Conservation (phyloP, 2,329 filamentous ascomycete genomes). For the Fusarium globosum region DNA sequence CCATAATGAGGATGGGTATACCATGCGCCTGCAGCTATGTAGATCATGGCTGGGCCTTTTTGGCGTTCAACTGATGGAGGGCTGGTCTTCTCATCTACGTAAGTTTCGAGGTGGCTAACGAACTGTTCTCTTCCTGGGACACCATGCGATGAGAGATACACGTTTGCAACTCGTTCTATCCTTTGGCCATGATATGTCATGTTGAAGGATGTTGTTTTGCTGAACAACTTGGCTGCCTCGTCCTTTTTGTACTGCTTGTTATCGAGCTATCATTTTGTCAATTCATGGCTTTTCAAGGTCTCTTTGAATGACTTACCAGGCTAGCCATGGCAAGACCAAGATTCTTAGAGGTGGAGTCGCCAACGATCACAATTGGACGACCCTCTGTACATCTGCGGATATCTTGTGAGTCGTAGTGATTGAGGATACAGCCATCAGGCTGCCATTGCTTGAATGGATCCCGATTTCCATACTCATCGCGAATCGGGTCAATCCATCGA, state of each 20-base stretch:
- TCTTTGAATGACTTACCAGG: conserved; percentile 27
- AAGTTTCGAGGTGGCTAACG: background rate
- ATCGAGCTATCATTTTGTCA: conserved; percentile 2
- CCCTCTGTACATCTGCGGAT: conserved; percentile 62
- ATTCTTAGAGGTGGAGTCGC: conserved; percentile 68
- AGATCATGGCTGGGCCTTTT: background rate
- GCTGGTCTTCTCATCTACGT: background rate
- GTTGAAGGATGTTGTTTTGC: background rate
- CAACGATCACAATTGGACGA: conserved; percentile 65
- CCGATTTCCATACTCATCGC: conserved; percentile 39
- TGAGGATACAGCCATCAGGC: conserved; percentile 67
- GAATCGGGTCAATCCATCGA: conserved; percentile 56
- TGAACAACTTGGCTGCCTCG: background rate
- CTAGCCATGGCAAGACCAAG: conserved; percentile 62
- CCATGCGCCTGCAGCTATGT: background rate
- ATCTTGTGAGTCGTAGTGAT: conserved; percentile 62
- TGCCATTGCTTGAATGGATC: conserved; percentile 63
- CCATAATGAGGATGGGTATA: background rate
- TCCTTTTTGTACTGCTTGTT: background rate
- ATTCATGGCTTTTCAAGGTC: accelerated
- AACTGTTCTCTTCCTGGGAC: background rate
- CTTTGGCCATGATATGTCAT: conserved; percentile 9
- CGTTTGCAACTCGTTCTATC: background rate
- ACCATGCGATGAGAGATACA: background rate
- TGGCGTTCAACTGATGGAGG: background rate